Evolutionary conservation across 345 rosid genomes (phyloP).

Genomic region (Mercurialis annua): DNA sequence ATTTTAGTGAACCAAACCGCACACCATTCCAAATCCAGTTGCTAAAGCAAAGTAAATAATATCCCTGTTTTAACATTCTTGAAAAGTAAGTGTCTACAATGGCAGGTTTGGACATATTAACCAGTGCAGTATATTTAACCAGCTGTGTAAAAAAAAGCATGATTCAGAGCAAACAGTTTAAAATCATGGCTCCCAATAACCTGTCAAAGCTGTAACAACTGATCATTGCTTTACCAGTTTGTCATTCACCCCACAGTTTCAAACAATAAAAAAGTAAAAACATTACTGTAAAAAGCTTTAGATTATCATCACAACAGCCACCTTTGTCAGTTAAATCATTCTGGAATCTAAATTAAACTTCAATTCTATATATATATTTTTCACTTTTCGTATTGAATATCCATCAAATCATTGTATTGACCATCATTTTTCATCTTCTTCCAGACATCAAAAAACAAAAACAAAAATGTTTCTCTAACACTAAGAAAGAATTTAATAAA

Average conservation of each 20-base stretch:
- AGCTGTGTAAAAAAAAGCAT: neutral
- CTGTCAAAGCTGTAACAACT: slow-evolving; percentile 31
- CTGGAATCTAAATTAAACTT: slow-evolving; percentile 28
- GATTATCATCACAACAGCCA: slow-evolving; percentile 31
- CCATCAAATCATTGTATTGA: slow-evolving; percentile 24
- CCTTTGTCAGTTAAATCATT: slow-evolving; percentile 46
- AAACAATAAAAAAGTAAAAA: slow-evolving; percentile 7
- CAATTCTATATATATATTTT: slow-evolving; percentile 14
- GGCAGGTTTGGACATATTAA: slow-evolving; percentile 2
- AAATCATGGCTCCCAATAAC: slow-evolving; percentile 26
- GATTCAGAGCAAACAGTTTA: neutral
- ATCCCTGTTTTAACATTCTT: neutral
- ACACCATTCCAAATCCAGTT: neutral
- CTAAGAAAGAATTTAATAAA: slow-evolving; percentile 48
- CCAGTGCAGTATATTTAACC: neutral
- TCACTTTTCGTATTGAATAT: slow-evolving; percentile 32
- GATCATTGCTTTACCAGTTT: slow-evolving; percentile 29
- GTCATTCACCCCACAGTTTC: slow-evolving; percentile 21
- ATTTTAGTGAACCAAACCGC: neutral
- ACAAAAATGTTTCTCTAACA: slow-evolving; percentile 35
- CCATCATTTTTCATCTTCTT: slow-evolving; percentile 32
- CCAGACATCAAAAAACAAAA: slow-evolving; percentile 33
- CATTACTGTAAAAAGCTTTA: neutral
- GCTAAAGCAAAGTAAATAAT: neutral
- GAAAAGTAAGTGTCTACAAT: slow-evolving; percentile 1